Evolutionary conservation across 352 stramenopile species (phyloP).

Genomic region (Globisporangium takayamanum): DNA sequence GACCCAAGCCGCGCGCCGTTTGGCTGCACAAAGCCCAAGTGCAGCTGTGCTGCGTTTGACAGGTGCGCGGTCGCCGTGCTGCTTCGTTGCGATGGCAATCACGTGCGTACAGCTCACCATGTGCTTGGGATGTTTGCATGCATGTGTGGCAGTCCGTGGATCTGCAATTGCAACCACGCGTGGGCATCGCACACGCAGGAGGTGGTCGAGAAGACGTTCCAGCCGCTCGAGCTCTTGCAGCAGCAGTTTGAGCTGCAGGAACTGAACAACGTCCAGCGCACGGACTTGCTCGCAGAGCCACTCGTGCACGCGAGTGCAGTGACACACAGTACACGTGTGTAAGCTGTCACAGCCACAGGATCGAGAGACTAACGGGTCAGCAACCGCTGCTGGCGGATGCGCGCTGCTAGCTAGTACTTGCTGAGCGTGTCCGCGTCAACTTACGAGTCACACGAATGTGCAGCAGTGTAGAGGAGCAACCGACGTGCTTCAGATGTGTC

Average conservation of each 20-base stretch:
- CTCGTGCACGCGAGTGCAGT: slow-evolving; percentile 15
- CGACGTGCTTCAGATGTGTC: no score
- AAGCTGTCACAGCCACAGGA: neutral
- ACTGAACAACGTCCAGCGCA: slow-evolving; percentile 47
- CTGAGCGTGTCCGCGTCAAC: no score
- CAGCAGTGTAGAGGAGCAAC: no score
- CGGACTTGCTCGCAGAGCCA: slow-evolving; percentile 44
- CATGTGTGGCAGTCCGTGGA: slow-evolving; percentile 41
- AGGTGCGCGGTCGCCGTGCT: slow-evolving; percentile 22
- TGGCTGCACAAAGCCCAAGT: slow-evolving; percentile 48
- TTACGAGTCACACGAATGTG: no score
- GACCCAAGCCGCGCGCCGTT: slow-evolving; percentile 35
- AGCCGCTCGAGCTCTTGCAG: slow-evolving; percentile 36
- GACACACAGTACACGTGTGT: neutral
- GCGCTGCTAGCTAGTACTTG: no score
- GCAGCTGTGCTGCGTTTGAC: slow-evolving; percentile 53
- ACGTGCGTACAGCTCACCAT: neutral
- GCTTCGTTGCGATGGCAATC: neutral
- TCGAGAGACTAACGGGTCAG: slow-evolving; percentile 7
- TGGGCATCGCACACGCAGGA: slow-evolving; percentile 50
- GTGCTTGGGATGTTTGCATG: neutral
- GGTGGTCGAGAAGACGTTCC: slow-evolving; percentile 44
- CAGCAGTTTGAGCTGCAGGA: slow-evolving; percentile 36
- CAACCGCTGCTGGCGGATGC: slow-evolving; percentile 9
- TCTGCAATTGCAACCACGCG: slow-evolving; percentile 78